Evolutionary conservation across 1,284 basidiomycete genomes (phyloP).

Genomic region (Ceratobasidium sp.): DNA sequence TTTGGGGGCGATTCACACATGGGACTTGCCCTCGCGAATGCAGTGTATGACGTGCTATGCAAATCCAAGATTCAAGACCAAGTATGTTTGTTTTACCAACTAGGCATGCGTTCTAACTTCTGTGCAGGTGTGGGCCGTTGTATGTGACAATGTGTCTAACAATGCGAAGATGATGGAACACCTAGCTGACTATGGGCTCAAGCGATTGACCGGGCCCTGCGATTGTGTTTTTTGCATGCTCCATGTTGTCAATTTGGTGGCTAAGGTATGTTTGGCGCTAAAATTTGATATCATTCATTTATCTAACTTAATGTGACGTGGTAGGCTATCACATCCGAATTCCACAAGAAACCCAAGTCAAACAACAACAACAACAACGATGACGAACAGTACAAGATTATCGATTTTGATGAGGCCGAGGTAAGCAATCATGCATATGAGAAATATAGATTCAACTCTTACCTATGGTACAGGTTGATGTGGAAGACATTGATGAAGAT

Average conservation of each 20-base stretch:
- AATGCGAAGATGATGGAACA: conserved; percentile 7
- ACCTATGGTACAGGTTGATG: neutral
- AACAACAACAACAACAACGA: neutral
- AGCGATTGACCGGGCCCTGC: neutral
- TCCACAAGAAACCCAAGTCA: neutral
- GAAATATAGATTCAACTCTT: neutral
- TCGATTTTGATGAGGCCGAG: neutral
- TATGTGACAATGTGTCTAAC: conserved; percentile 22
- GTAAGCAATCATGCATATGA: neutral
- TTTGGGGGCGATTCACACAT: neutral
- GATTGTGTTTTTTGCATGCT: neutral
- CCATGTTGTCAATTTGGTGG: neutral
- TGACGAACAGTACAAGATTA: too few relatives aligned
- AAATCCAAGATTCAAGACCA: conserved; percentile 23
- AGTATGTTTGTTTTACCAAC: neutral
- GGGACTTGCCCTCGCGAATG: neutral
- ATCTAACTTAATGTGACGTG: neutral
- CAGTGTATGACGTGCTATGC: neutral
- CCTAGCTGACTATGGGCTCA: neutral
- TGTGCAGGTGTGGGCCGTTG: conserved; percentile 10
- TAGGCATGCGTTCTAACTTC: neutral
- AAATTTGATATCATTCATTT: neutral
- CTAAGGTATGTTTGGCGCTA: neutral
- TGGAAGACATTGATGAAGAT: neutral
- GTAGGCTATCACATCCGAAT: neutral